These are phyloP conservation scores for Astragalus glycyphyllos DNA, from an alignment of 306 rosid species.

Conservation along the genomic window DNA sequence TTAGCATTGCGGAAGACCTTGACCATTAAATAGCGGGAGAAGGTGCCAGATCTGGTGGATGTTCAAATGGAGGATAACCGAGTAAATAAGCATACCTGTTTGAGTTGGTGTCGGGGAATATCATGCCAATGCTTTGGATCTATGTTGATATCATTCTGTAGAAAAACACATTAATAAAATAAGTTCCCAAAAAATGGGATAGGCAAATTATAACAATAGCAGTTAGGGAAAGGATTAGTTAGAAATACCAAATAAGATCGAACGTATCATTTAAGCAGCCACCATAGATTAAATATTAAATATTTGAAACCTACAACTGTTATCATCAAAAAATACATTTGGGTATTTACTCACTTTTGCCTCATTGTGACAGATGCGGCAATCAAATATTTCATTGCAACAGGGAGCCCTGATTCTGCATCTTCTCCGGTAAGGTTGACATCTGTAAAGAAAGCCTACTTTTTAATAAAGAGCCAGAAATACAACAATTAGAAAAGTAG, in stretches of 20 bases:
- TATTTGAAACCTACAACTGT: neutral
- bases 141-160: slow-evolving; percentile 69
- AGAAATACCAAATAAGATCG: no score
- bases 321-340: neutral
- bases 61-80: neutral
- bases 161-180: neutral
- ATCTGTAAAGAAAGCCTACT: slow-evolving; percentile 51
- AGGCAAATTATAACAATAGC: neutral
- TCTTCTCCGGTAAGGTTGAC: slow-evolving; percentile 75
- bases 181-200: slow-evolving; percentile 8
- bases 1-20: slow-evolving; percentile 26
- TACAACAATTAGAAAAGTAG: neutral
- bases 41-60: neutral
- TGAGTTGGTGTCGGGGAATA: slow-evolving; percentile 76
- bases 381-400: slow-evolving; percentile 80
- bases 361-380: slow-evolving; percentile 86
- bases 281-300: no score
- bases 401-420: slow-evolving; percentile 87
- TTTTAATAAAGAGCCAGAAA: slow-evolving; percentile 4
- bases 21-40: neutral
- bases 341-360: slow-evolving; percentile 57
- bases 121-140: slow-evolving; percentile 77
- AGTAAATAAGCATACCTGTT: slow-evolving; percentile 49
- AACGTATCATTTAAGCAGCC: no score
- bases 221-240: no score